phyloP scores from a whole-genome alignment of 441 rosid genomes.

The Jatropha multifida region DNA sequence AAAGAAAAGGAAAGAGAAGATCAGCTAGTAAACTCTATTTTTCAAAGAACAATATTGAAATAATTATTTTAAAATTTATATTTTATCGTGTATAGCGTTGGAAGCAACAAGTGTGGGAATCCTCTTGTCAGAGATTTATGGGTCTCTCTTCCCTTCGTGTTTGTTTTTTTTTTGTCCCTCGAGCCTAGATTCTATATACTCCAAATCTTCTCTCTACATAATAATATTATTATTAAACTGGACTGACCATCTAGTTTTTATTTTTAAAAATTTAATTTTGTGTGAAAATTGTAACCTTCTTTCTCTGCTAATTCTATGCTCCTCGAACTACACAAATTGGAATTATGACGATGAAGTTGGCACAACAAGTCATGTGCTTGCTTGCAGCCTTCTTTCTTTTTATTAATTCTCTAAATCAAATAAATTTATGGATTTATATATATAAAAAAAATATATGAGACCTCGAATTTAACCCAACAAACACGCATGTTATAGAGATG shows the following conservation, averaged over 20 bases:
- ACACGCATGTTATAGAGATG: background rate
- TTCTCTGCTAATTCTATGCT: background rate
- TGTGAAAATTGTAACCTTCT: background rate
- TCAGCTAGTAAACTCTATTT: no score
- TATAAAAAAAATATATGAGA: background rate
- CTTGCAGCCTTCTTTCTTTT: slow-evolving; percentile 4
- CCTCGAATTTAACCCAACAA: background rate
- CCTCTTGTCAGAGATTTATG: slow-evolving; percentile 40
- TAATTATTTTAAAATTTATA: background rate
- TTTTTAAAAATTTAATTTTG: no score
- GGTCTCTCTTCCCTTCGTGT: slow-evolving; percentile 15
- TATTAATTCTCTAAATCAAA: background rate
- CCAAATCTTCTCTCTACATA: background rate
- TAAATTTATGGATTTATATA: background rate
- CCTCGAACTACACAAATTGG: slow-evolving; percentile 37
- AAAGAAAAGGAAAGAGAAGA: background rate
- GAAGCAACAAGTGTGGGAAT: slow-evolving; percentile 48
- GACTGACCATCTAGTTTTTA: no score
- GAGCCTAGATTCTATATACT: slow-evolving; percentile 29
- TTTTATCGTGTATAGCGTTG: slow-evolving; percentile 45
- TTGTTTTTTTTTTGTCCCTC: slow-evolving; percentile 27
- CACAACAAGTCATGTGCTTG: slow-evolving; percentile 30
- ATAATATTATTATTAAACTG: no score
- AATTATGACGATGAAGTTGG: slow-evolving; percentile 22
- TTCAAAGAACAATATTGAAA: no score